Base-by-base conservation (phyloP, 306 rosid genomes). In the Ziziphus jujuba region DNA sequence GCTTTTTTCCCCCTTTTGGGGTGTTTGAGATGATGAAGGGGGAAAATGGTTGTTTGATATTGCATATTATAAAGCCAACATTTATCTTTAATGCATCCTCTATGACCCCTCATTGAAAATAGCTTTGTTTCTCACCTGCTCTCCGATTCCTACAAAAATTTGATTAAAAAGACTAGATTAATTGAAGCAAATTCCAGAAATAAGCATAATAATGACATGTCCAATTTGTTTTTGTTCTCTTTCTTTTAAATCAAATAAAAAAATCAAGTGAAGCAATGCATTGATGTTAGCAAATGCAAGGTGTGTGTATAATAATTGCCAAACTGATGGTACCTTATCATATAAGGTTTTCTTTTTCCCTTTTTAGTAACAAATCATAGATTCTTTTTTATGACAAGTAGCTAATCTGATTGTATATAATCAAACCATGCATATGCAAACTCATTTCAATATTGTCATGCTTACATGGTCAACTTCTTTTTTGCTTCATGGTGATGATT, bases 381-480 rank as follows among this genome's bases (percentile, higher is more conserved):
- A 44, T 34, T 61, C 63, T 31, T 71, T 51, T 52, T 20, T 11
- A 65, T 31, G 45, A 65, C 58, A 50, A 25, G 31, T 65, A 10
- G 58, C 24, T 64, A 19, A 23, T 64, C 58, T 49, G 17, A 43
- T 17, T 72, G 45, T 21, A 44, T 21, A 58, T 72, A 72, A 72
- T 72, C 76, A 72, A 72, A 44, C 70, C 23, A 4, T 11, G 67
- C 76, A 65, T 53, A 68, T 67, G 80, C 71, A 38, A 16, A 31
- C 51, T 67, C 62, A 67, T 43, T 77, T 66, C 16, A 61, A 61
- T 54, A 61, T 36, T 61, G 21, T 55, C 71, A 77, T 67, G 67
- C 73, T 45, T 28, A 56, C 43, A 48, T 17, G 36, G 74, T 72
- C 66, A 67, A 48, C 71, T 21, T 78, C 40, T 40, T 45, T 73